Evolutionary conservation across 768 basidiomycete species (phyloP), one percentile per base, ranked within the genome.

Genomic region (Hericium erinaceus): DNA sequence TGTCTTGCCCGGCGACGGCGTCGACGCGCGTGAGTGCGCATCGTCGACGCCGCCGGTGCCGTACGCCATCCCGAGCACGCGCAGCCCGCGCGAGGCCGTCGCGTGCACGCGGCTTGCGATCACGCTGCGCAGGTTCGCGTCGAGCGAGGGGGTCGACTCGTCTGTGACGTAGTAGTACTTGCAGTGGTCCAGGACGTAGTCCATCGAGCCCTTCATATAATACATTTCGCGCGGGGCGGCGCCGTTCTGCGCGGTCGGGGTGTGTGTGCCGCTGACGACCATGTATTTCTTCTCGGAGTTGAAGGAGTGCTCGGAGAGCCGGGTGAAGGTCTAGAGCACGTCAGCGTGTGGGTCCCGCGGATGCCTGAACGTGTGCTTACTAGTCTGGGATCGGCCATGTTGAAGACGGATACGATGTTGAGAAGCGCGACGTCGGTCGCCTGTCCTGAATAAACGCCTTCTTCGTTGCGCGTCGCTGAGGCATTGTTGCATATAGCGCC

Each of bases 211-310:
- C 66, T 95, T 95, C 68, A 93, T 82, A 73, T 94, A 95, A 69
- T 87, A 89, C 70, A 88, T 81, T 66, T 95, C 93, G 12, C 83
- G 77, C 6, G 75, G 68, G 11, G 72, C 62, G 26, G 67, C 69
- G 16, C 64, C 50, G 6, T 67, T 64, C 52, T 74, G 64, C 13
- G 41, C 54, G 48, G 53, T 56, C 4, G 71, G 52, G 13, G 39
- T 48, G 65, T 91, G 83, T 10, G 81, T 69, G 11, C 95, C 95
- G 53, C 84, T 86, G 60, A 98, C 84, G 13, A 89, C 89, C 91
- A 98, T 97, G 69, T 80, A 92, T 70, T 98, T 98, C 58, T 84
- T 80, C 60, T 98, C 95, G 16, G 95, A 98, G 69, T 80, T 92
- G 80, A 98, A 98, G 0, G 95, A 84, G 50, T 83, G 80, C 67